Conservation (phyloP, 805 yeast species). For the Candida odintsovae region DNA sequence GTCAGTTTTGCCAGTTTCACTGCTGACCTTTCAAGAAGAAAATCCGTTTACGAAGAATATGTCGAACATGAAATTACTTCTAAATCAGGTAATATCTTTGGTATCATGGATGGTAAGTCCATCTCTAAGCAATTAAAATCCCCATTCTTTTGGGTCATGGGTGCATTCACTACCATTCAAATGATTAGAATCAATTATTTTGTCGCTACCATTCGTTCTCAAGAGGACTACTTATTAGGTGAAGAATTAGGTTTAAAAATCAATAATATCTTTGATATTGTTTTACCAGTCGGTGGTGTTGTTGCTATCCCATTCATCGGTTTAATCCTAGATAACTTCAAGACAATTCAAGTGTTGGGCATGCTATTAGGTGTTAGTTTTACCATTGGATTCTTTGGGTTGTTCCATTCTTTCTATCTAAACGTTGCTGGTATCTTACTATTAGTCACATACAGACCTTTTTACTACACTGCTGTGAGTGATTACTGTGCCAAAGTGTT, state of each 20-base stretch:
- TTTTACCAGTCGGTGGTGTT: constrained; percentile 85
- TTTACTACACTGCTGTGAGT: constrained; percentile 87
- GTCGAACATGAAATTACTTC: constrained; percentile 51
- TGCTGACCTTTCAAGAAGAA: constrained; percentile 28
- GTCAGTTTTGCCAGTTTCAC: constrained; percentile 10
- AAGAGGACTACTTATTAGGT: constrained; percentile 67
- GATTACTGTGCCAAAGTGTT: constrained; percentile 91
- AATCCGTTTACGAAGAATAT: constrained; percentile 60
- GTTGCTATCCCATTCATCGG: constrained; percentile 87
- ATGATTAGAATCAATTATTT: constrained; percentile 91
- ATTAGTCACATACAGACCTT: constrained; percentile 82
- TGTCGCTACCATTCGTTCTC: constrained; percentile 83
- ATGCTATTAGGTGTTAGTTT: constrained; percentile 51
- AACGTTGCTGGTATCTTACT: constrained; percentile 66
- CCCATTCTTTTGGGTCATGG: constrained; percentile 76
- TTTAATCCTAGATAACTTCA: constrained; percentile 63
- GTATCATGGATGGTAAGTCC: constrained; percentile 64
- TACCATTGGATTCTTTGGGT: constrained; percentile 65
- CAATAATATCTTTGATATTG: constrained; percentile 77
- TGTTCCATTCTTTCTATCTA: constrained; percentile 39
- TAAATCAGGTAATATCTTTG: constrained; percentile 59
- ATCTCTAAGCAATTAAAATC: constrained; percentile 42
- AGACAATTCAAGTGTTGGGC: constrained; percentile 50
- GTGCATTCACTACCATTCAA: constrained; percentile 74
- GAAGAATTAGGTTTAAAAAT: constrained; percentile 44